Percentiles rank a stretch among this genome's conserved stretches.
Conservation (phyloP, 805 yeast genomes). For the Monosporozyma aerobia region DNA sequence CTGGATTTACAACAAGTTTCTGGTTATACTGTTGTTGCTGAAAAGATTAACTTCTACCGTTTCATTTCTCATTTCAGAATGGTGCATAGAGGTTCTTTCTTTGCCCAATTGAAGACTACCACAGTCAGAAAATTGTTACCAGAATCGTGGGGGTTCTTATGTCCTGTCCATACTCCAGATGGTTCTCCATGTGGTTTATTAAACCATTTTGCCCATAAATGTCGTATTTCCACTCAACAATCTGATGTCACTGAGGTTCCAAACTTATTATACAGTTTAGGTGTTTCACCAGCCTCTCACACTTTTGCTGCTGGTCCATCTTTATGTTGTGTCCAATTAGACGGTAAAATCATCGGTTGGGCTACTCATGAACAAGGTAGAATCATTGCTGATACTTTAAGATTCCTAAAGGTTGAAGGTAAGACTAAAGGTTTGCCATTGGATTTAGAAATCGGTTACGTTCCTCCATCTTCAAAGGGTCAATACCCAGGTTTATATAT, state of each 20-base stretch:
- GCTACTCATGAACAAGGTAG: constrained; percentile 82
- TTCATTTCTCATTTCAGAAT: constrained; percentile 97
- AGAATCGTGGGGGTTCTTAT: constrained; percentile 97
- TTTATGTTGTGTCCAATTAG: constrained; percentile 83
- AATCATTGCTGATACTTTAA: constrained; percentile 77
- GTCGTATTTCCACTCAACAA: constrained; percentile 71
- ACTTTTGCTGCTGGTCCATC: constrained; percentile 81
- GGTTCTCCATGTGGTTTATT: constrained; percentile 98
- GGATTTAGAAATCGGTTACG: constrained; percentile 87
- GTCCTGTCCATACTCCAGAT: constrained; percentile 99
- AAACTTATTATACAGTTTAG: constrained; percentile 53
- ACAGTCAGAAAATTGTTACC: constrained; percentile 94
- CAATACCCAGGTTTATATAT: constrained; percentile 94
- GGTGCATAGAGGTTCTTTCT: constrained; percentile 99
- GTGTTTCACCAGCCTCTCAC: constrained; percentile 67
- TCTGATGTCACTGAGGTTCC: constrained; percentile 71
- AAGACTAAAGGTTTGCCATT: constrained; percentile 59
- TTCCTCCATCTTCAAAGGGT: constrained; percentile 92
- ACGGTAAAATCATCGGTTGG: constrained; percentile 91
- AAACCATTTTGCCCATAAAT: constrained; percentile 93
- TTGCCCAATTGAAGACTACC: constrained; percentile 94
- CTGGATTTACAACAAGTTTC: constrained; percentile 95
- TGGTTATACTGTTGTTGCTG: constrained; percentile 98
- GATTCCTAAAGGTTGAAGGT: constrained; percentile 89
- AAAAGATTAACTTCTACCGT: constrained; percentile 93